Conservation (phyloP, 2,329 filamentous ascomycete genomes). For the Raffaelea deltoideospora region DNA sequence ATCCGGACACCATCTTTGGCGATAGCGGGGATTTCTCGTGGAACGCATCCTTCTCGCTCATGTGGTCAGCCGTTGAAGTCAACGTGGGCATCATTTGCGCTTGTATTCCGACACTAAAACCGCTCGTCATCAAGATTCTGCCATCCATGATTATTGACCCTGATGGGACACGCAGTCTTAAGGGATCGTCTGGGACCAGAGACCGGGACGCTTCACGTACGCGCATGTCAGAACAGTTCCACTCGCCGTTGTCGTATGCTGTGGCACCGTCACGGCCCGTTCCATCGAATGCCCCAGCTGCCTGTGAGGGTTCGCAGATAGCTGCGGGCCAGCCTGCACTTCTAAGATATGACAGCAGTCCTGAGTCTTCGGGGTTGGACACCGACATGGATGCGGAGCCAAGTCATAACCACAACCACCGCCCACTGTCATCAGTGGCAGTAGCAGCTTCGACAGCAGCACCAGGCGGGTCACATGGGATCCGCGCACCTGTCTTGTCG, state of each 20-base stretch:
- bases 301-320: too few species aligned
- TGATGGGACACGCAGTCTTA: slow-evolving; percentile 24
- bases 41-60: slow-evolving; percentile 72
- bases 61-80: slow-evolving; percentile 91
- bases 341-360: too few species aligned
- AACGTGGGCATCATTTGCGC: slow-evolving; percentile 82
- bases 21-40: slow-evolving; percentile 41
- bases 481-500: not conserved
- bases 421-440: too few species aligned
- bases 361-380: too few species aligned
- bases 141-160: slow-evolving; percentile 40
- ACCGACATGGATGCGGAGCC: too few species aligned
- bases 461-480: not conserved
- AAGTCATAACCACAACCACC: too few species aligned
- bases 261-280: too few species aligned
- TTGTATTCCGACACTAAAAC: slow-evolving; percentile 85
- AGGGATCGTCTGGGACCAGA: slow-evolving; percentile 8
- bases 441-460: too few species aligned
- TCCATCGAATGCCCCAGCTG: too few species aligned
- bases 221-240: too few species aligned
- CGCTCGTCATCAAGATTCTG: slow-evolving; percentile 54
- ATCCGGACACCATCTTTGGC: slow-evolving; percentile 31
- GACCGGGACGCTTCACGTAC: too few species aligned
- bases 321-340: not conserved
- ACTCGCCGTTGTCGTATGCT: too few species aligned